Evolutionary conservation across 169 alveolate species (phyloP).

Genomic region (Eimeria brunetti): DNA sequence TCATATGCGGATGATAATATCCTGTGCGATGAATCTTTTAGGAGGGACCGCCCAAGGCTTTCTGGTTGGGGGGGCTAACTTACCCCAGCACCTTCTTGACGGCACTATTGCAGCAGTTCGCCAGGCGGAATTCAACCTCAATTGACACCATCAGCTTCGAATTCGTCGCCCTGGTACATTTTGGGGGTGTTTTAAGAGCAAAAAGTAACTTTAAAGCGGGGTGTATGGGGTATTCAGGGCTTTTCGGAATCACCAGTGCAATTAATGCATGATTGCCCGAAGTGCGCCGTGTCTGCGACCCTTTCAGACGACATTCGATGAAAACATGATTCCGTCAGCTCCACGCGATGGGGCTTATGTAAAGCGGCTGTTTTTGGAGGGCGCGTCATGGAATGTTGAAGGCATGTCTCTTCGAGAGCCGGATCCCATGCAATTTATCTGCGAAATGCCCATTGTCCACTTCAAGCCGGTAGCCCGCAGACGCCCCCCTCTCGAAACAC

Average conservation of each 20-base stretch:
- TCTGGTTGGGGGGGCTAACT: slow-evolving; percentile 96
- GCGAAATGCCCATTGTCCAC: slow-evolving; percentile 94
- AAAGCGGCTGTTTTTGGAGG: slow-evolving; percentile 94
- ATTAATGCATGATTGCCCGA: not conserved
- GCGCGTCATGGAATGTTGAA: slow-evolving; percentile 96
- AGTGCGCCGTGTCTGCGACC: not conserved
- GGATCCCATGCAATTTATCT: slow-evolving; percentile 93
- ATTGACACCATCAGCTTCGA: slow-evolving; percentile 93
- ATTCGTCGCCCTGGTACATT: slow-evolving; percentile 83
- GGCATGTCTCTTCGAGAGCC: slow-evolving; percentile 92
- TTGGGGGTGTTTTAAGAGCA: not conserved
- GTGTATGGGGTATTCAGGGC: no score
- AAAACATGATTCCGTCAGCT: slow-evolving; percentile 86
- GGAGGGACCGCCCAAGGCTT: slow-evolving; percentile 91
- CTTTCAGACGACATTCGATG: slow-evolving; percentile 83
- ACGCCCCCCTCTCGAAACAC: slow-evolving; percentile 86
- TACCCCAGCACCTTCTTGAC: slow-evolving; percentile 97
- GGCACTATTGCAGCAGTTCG: slow-evolving; percentile 93
- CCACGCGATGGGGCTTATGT: slow-evolving; percentile 95
- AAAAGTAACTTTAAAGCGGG: not conserved
- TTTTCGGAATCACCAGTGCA: not conserved
- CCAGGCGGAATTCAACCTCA: slow-evolving; percentile 90
- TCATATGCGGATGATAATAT: no score
- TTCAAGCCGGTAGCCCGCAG: slow-evolving; percentile 94
- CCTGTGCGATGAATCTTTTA: not conserved